These are phyloP conservation scores for Lojkania enalia DNA, from an alignment of 2,329 filamentous ascomycete genomes.

Conservation along the genomic window DNA sequence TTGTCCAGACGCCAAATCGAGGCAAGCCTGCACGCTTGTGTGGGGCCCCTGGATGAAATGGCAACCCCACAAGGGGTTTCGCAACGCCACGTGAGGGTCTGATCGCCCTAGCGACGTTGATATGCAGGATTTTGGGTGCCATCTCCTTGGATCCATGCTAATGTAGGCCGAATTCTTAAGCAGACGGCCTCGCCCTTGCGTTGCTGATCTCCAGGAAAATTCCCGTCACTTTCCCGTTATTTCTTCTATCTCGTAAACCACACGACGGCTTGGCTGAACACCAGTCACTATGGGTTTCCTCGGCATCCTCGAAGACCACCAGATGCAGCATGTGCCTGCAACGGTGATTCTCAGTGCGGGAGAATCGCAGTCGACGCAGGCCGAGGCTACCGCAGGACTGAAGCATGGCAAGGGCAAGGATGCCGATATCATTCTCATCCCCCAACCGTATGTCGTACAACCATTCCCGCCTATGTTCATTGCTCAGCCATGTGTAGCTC, in stretches of 20 bases:
- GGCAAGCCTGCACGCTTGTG: slow-evolving; percentile 3
- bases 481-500: slow-evolving; percentile 15
- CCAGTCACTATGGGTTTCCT: slow-evolving; percentile 37
- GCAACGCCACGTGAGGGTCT: slow-evolving; percentile 12
- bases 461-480: no score
- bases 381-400: slow-evolving; percentile 23
- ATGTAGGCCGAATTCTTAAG: slow-evolving; percentile 10
- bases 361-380: slow-evolving; percentile 24
- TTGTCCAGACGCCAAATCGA: slow-evolving; percentile 1
- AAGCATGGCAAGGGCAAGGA: slow-evolving; percentile 40
- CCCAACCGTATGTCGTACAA: slow-evolving; percentile 37
- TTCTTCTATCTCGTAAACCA: no score
- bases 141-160: slow-evolving; percentile 4
- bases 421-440: slow-evolving; percentile 38
- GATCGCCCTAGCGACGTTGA: slow-evolving; percentile 5
- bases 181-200: slow-evolving; percentile 5
- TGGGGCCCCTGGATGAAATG: slow-evolving; percentile 12
- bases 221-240: not conserved
- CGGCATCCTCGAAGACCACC: slow-evolving; percentile 37
- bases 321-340: slow-evolving; percentile 39
- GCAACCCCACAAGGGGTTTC: slow-evolving; percentile 13
- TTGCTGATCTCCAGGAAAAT: slow-evolving; percentile 3
- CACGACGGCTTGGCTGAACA: not conserved
- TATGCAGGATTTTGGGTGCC: slow-evolving; percentile 7
- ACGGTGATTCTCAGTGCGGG: slow-evolving; percentile 34